phyloP scores from a whole-genome alignment of 108 stramenopile species.

The Licmophora abbreviata region DNA sequence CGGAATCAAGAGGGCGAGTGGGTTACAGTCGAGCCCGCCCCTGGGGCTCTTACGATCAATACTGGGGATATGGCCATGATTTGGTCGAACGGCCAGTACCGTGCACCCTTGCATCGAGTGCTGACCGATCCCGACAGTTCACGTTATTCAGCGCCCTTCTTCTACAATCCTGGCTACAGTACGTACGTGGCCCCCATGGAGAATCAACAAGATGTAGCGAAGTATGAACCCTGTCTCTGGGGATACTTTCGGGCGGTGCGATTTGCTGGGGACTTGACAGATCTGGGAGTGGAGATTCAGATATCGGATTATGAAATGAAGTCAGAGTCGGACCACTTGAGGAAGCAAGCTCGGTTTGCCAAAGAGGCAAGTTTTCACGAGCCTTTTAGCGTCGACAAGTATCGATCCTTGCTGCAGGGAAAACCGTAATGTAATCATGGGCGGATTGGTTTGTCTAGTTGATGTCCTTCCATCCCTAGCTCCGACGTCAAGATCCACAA shows the following conservation, averaged over 20 bases:
- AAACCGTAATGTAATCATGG: too few species aligned
- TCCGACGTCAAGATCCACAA: too few species aligned
- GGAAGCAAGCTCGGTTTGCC: conserved; percentile 38
- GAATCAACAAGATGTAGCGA: conserved; percentile 1
- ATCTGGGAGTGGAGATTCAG: conserved; percentile 81
- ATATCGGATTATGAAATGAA: conserved; percentile 35
- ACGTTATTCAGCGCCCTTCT: conserved; percentile 89
- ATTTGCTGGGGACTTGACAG: conserved; percentile 80
- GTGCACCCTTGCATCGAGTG: conserved; percentile 87
- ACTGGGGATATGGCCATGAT: conserved; percentile 91
- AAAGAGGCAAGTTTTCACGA: conserved; percentile 32
- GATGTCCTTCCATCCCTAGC: too few species aligned
- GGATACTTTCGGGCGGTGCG: conserved; percentile 79
- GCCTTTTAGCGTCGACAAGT: conserved; percentile 53
- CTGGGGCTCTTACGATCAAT: conserved; percentile 86
- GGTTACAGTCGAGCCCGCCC: conserved; percentile 69
- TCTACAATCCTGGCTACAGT: conserved; percentile 85
- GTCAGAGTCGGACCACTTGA: conserved; percentile 27
- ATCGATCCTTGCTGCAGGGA: conserved; percentile 22
- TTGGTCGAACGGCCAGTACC: conserved; percentile 85
- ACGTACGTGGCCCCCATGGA: conserved; percentile 37
- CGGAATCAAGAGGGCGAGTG: conserved; percentile 38
- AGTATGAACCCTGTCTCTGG: conserved; percentile 57
- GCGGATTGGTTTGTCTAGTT: too few species aligned
- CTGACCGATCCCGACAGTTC: conserved; percentile 47